Conservation (phyloP, 352 stramenopile genomes). For the Globisporangium canariense region DNA sequence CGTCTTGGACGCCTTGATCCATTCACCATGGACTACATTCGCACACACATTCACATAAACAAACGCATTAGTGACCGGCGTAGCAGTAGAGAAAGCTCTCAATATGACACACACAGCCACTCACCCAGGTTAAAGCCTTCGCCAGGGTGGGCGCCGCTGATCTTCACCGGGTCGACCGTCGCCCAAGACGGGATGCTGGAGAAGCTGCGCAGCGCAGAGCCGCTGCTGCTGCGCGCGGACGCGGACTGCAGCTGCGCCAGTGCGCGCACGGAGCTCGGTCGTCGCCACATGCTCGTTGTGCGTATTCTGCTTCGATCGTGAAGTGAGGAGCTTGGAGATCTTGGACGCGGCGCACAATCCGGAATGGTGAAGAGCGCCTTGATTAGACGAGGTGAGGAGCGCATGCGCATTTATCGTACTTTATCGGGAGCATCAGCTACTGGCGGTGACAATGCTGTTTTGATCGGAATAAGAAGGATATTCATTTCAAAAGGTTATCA, state of each 20-base stretch:
- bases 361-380: slow-evolving; percentile 1
- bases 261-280: slow-evolving; percentile 24
- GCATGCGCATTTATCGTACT: slow-evolving; percentile 2
- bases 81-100: neutral
- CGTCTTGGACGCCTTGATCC: slow-evolving; percentile 61
- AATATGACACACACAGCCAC: slow-evolving; percentile 4
- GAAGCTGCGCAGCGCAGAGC: slow-evolving; percentile 33
- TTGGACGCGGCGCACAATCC: neutral
- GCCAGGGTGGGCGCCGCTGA: slow-evolving; percentile 76
- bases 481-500: neutral
- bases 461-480: neutral
- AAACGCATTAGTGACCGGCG: neutral
- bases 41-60: neutral
- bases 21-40: slow-evolving; percentile 85
- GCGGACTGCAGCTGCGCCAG: slow-evolving; percentile 17
- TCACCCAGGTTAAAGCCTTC: slow-evolving; percentile 88
- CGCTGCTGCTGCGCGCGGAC: slow-evolving; percentile 18
- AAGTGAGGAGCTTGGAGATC: slow-evolving; percentile 5
- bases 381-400: slow-evolving; percentile 1
- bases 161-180: slow-evolving; percentile 84
- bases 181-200: slow-evolving; percentile 88
- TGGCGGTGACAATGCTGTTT: neutral
- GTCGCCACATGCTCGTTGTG: slow-evolving; percentile 25
- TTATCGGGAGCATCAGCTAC: slow-evolving; percentile 3
- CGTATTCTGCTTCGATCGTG: neutral